Conservation (phyloP, 2,329 filamentous ascomycete genomes). For the Cladosporium sp. region DNA sequence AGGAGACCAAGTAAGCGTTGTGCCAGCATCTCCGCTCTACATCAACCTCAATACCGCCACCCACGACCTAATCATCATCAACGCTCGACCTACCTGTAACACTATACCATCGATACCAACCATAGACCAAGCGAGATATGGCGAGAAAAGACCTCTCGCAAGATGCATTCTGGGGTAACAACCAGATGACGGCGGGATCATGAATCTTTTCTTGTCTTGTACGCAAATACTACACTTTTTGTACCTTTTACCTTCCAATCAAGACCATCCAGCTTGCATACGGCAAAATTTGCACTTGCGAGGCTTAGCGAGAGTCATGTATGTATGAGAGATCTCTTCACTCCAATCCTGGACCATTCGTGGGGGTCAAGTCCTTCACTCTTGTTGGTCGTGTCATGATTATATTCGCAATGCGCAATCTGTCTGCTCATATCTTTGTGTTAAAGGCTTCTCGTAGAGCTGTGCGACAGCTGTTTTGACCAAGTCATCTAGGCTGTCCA, state of each 20-base stretch:
- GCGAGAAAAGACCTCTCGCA: conserved; percentile 14
- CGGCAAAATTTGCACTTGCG: background rate
- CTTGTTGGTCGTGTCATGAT: background rate
- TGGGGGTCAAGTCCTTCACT: background rate
- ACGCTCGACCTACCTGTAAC: conserved; percentile 14
- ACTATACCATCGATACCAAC: conserved; percentile 19
- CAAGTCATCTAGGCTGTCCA: background rate
- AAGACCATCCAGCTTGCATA: conserved; percentile 9
- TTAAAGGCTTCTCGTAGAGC: background rate
- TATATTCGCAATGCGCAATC: background rate
- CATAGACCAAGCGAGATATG: conserved; percentile 17
- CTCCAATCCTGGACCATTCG: background rate
- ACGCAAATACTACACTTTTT: conserved; percentile 14
- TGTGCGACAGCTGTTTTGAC: too few species aligned
- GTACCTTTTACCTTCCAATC: conserved; percentile 9
- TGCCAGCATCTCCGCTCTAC: conserved; percentile 9
- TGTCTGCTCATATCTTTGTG: background rate
- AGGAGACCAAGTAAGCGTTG: conserved; percentile 64
- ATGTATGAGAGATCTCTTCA: conserved; percentile 12
- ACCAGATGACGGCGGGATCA: background rate
- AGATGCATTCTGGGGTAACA: conserved; percentile 15
- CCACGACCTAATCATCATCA: background rate
- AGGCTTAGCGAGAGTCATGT: background rate
- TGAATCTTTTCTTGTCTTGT: conserved; percentile 6
- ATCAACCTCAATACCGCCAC: background rate